Evolutionary conservation across 2,329 filamentous ascomycete genomes (phyloP), one percentile per base, ranked within the genome.

Genomic region (Sarocladium kiliense): DNA sequence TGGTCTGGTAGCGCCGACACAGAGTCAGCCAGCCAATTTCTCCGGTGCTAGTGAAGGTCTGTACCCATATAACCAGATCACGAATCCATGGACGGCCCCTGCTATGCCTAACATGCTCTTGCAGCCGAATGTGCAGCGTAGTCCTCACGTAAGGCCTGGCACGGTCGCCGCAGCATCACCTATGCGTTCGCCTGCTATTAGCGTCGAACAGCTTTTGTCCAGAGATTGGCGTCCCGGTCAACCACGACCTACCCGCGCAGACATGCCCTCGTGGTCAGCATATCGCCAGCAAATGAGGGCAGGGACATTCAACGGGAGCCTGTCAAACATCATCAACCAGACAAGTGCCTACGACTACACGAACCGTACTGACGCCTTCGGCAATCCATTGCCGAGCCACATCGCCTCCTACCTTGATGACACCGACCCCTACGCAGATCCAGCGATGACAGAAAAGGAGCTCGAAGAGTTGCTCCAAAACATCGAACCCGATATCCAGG

Each of bases 401-500:
- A 50, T 77, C 7, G 56, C 60, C n/a, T 60, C 64, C 51, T 68
- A 68, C 39, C 49, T 75, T 26, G 60, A 71, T 23, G 68, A 72
- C 54, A 64, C 64, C 18, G 65, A 67, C 18, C 66, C 49, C 19
- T 37, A 34, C 21, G 49, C 11, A 5, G 71, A 75, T 55, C 65
- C 73, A 10, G 63, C 67, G 32, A 66, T 74, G 54, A 73, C 69
- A 1, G 68, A 79, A n/a, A 78, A 87, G 57, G 87, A 91, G 62
- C 81, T 93, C 55, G 81, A 87, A 59, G 77, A 84, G 25, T 71
- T 93, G 3, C 72, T 93, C 11, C 77, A 84, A 44, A 90, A 89
- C 58, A 91, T 92, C 59, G 78, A 84, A 21, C 86, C 88, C 0
- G 89, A 92, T 62, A 78, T 84, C 63, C 84, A 88, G 6, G 77